Evolutionary conservation across 2,329 filamentous ascomycete genomes (phyloP), one percentile per base, ranked within the genome.

Genomic region (Penicillium sp.): DNA sequence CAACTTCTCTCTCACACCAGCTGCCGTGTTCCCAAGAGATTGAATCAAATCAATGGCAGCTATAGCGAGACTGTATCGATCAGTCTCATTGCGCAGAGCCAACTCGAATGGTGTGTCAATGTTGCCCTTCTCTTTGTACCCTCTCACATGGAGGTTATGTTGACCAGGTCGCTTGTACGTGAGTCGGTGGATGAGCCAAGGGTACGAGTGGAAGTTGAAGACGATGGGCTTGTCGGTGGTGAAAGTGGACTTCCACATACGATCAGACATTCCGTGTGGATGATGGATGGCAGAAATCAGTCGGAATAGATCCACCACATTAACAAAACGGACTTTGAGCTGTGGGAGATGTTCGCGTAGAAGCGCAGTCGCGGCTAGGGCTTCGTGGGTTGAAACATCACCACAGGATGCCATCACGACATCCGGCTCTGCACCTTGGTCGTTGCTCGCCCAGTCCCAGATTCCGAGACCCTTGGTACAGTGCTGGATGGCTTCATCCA

Each of bases 201-300:
- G 88, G 75, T 92, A 91, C 31, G 84, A 88, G 77, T 92, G 89
- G 83, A 91, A 92, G 77, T 91, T 91, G 80, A 92, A 91, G 68
- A 91, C 85, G 69, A 90, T 78, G 22, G 88, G 89, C 61, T 81
- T 86, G 76, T 90, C 78, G 16, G 80, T 78, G 0, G 88, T 91
- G 79, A 92, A 92, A 61, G 91, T 76, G 37, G 86, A 78, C 14
- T 73, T 74, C 83, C 86, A 92, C 68, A 90, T 86, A 17, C 65
- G 61, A 63, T 89, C 84, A 0, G 78, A 81, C 55, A 91, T 79
- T 38, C 88, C 89, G 73, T 92, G 89, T 0, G 88, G 86, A 69
- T 92, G 89, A 65, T 90, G 84, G 19, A 73, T 77, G 54, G 84
- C 79, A 56, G 86, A 83, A 64, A 91, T 89, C 45, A 92, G 80